phyloP scores from a whole-genome alignment of 768 basidiomycete genomes.

The Hirschioporus abietinus region DNA sequence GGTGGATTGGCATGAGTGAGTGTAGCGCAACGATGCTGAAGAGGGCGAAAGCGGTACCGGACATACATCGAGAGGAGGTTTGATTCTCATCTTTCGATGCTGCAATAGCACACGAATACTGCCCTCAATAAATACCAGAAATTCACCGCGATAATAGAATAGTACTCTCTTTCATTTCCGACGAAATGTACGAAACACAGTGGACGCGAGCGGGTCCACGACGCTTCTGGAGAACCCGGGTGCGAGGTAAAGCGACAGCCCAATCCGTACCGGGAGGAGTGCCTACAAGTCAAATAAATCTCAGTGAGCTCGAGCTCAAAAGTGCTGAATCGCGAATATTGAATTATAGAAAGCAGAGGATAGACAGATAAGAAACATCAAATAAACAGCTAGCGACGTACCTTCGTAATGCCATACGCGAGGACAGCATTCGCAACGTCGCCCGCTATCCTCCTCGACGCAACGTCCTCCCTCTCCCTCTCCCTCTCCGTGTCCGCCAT shows the following conservation, averaged over 20 bases:
- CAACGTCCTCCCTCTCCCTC: slow-evolving; percentile 13
- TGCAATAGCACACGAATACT: no score
- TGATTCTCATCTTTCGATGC: no score
- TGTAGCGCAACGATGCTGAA: slow-evolving; percentile 3
- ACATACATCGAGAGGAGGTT: no score
- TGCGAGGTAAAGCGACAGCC: slow-evolving; percentile 62
- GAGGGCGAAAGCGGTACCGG: slow-evolving; percentile 17
- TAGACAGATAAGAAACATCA: not conserved
- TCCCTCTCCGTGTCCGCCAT: not conserved
- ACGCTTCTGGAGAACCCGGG: slow-evolving; percentile 65
- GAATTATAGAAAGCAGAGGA: no score
- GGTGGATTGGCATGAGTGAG: slow-evolving; percentile 8
- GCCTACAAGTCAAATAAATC: slow-evolving; percentile 41
- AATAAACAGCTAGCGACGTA: slow-evolving; percentile 21
- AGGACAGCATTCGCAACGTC: slow-evolving; percentile 80
- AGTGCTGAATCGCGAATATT: not conserved
- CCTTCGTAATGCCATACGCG: slow-evolving; percentile 80
- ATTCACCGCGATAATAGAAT: not conserved
- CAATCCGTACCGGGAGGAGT: slow-evolving; percentile 67
- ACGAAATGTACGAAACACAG: slow-evolving; percentile 18
- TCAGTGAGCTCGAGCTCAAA: not conserved
- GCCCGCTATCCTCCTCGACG: slow-evolving; percentile 48
- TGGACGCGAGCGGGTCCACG: slow-evolving; percentile 54
- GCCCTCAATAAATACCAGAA: no score
- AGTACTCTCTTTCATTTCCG: not conserved